These are phyloP conservation scores for Saturnispora saitoi DNA, from an alignment of 805 yeast species.

Conservation along the genomic window DNA sequence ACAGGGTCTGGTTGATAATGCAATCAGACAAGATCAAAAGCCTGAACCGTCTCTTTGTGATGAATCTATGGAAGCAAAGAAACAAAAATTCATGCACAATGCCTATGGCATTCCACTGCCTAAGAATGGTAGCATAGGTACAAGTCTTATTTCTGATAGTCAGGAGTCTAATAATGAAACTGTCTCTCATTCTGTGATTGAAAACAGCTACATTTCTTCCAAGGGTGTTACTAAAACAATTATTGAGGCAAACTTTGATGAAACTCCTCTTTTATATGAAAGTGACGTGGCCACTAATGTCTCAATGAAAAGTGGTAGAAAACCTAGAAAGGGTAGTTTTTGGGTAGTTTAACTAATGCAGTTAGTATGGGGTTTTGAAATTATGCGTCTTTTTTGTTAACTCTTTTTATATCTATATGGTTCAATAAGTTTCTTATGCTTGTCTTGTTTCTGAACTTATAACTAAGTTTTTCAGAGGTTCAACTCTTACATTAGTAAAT, in stretches of 20 bases:
- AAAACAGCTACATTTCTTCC: slow-evolving; percentile 63
- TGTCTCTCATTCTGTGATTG: slow-evolving; percentile 42
- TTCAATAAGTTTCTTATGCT: too few species aligned
- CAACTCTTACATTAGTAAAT: too few species aligned
- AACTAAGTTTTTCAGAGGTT: too few species aligned
- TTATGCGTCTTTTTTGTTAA: background rate
- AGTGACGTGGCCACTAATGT: slow-evolving; percentile 4
- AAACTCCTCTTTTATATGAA: background rate
- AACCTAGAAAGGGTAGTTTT: slow-evolving; percentile 5
- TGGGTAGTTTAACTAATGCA: background rate
- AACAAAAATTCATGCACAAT: slow-evolving; percentile 6
- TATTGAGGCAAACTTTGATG: slow-evolving; percentile 39
- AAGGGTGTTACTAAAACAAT: slow-evolving; percentile 82
- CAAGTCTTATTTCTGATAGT: background rate
- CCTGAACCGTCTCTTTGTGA: background rate
- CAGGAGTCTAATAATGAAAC: slow-evolving; percentile 13
- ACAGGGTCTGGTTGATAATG: slow-evolving; percentile 28
- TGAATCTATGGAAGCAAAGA: slow-evolving; percentile 5
- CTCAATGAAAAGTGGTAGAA: slow-evolving; percentile 4
- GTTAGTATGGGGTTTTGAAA: too few species aligned
- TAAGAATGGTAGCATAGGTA: background rate
- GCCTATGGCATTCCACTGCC: slow-evolving; percentile 16
- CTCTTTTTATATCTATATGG: background rate
- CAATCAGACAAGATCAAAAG: slow-evolving; percentile 14
- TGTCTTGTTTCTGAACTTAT: too few species aligned